A percentile compares a stretch with the other conserved stretches of the same genome.
phyloP scores from a whole-genome alignment of 805 yeast species.

The Pichia ethanolica region DNA sequence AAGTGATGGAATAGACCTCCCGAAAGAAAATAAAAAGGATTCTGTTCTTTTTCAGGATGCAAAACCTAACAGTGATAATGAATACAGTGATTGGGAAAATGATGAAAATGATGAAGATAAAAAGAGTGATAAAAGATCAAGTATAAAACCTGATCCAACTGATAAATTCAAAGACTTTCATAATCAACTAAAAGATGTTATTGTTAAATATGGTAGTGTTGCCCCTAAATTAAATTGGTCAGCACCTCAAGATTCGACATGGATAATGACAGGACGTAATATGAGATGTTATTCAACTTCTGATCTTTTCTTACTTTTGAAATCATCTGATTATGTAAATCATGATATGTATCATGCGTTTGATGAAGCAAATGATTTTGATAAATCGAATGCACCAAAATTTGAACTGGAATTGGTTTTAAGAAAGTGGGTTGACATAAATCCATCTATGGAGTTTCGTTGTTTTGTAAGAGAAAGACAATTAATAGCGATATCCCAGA shows the following conservation, averaged over 20 bases:
- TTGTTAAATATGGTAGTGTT: slow-evolving; percentile 50
- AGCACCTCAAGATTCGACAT: slow-evolving; percentile 88
- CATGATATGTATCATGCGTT: slow-evolving; percentile 78
- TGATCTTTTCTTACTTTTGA: slow-evolving; percentile 74
- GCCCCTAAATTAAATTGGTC: slow-evolving; percentile 96
- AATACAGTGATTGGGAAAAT: slow-evolving; percentile 70
- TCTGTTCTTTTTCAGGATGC: slow-evolving; percentile 26
- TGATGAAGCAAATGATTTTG: slow-evolving; percentile 27
- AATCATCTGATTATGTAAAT: slow-evolving; percentile 79
- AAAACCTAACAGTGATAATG: slow-evolving; percentile 45
- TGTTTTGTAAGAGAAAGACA: slow-evolving; percentile 62
- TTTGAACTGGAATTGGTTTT: slow-evolving; percentile 59
- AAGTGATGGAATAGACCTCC: slow-evolving; percentile 62
- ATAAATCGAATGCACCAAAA: slow-evolving; percentile 26
- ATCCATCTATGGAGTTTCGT: slow-evolving; percentile 89
- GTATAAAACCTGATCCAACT: slow-evolving; percentile 34
- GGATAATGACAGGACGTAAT: slow-evolving; percentile 79
- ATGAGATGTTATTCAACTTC: slow-evolving; percentile 62
- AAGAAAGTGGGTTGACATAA: slow-evolving; percentile 74
- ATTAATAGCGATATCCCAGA: slow-evolving; percentile 70
- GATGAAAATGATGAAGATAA: slow-evolving; percentile 26
- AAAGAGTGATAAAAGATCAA: background rate
- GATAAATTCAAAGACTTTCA: slow-evolving; percentile 55
- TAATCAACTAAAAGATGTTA: slow-evolving; percentile 35
- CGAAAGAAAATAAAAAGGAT: slow-evolving; percentile 35